Conservation (phyloP, 140 eudicot species). For the Oenanthe javanica region DNA sequence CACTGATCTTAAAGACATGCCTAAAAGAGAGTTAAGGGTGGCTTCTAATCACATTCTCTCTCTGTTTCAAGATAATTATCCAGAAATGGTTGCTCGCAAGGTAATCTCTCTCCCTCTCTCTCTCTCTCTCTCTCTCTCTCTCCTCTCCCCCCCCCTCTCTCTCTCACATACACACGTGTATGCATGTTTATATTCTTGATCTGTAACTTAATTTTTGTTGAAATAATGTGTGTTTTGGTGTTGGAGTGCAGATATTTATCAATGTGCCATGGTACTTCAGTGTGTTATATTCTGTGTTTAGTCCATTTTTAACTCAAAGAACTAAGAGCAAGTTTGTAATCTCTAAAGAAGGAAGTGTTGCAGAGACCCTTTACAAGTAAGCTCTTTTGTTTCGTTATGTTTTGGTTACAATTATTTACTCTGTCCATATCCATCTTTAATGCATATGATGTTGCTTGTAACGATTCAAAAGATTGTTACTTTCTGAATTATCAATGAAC, state of each 20-base stretch:
- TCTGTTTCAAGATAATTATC: conserved; percentile 88
- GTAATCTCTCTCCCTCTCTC: conserved; percentile 20
- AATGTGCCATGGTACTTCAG: conserved; percentile 99
- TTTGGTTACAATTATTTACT: neutral
- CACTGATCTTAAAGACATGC: conserved; percentile 96
- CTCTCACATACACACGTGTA: too few species aligned
- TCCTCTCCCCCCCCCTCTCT: too few species aligned
- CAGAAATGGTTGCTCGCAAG: conserved; percentile 98
- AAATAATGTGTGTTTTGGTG: neutral
- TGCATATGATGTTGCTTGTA: conserved; percentile 3
- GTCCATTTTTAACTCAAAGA: conserved; percentile 91
- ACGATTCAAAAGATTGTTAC: neutral
- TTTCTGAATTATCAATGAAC: neutral
- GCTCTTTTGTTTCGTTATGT: conserved; percentile 15
- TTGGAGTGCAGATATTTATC: conserved; percentile 63
- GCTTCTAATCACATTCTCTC: conserved; percentile 87
- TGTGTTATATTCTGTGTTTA: conserved; percentile 77
- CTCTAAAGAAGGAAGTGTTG: conserved; percentile 76
- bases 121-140: neutral
- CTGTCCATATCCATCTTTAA: conserved; percentile 4
- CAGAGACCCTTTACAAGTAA: conserved; percentile 91
- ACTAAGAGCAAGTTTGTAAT: conserved; percentile 96
- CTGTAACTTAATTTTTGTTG: neutral
- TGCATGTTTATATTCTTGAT: neutral
- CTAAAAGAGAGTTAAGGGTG: conserved; percentile 85